phyloP scores from a whole-genome alignment of 2,329 filamentous ascomycete genomes.

The Ophiostoma tasmaniense region DNA sequence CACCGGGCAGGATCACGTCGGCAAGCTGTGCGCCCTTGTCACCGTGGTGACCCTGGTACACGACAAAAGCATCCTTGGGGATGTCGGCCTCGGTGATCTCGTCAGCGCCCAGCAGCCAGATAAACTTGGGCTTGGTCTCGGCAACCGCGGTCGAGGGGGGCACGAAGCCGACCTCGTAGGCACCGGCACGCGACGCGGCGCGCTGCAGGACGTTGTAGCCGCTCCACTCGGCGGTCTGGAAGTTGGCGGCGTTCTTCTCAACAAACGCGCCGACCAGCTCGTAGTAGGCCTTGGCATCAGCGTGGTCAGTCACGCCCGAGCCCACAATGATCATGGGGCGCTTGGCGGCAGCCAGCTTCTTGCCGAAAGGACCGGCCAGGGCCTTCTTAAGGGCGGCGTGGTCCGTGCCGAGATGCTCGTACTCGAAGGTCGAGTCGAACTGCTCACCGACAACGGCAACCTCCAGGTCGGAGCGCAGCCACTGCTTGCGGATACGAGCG shows the following conservation, averaged over 20 bases:
- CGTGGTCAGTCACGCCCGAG: slow-evolving; percentile 82
- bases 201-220: slow-evolving; percentile 96
- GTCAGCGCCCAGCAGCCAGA: slow-evolving; percentile 95
- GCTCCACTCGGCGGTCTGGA: slow-evolving; percentile 86
- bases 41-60: slow-evolving; percentile 98
- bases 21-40: slow-evolving; percentile 88
- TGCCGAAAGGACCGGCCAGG: slow-evolving; percentile 78
- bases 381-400: slow-evolving; percentile 74
- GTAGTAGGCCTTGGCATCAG: slow-evolving; percentile 86
- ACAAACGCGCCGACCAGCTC: slow-evolving; percentile 85
- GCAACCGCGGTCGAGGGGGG: slow-evolving; percentile 75
- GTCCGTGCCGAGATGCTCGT: slow-evolving; percentile 78
- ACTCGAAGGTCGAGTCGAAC: slow-evolving; percentile 92
- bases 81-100: slow-evolving; percentile 80
- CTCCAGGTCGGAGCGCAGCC: slow-evolving; percentile 89
- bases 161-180: slow-evolving; percentile 92
- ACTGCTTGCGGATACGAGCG: slow-evolving; percentile 94
- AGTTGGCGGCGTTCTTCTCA: slow-evolving; percentile 84
- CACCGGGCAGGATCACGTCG: slow-evolving; percentile 86
- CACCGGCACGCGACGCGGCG: slow-evolving; percentile 82
- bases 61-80: slow-evolving; percentile 89
- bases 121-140: slow-evolving; percentile 80
- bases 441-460: slow-evolving; percentile 83
- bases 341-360: slow-evolving; percentile 82
- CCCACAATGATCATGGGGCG: slow-evolving; percentile 95